These are phyloP conservation scores for Potentilla sterilis DNA, from an alignment of 306 rosid genomes.

Conservation along the genomic window DNA sequence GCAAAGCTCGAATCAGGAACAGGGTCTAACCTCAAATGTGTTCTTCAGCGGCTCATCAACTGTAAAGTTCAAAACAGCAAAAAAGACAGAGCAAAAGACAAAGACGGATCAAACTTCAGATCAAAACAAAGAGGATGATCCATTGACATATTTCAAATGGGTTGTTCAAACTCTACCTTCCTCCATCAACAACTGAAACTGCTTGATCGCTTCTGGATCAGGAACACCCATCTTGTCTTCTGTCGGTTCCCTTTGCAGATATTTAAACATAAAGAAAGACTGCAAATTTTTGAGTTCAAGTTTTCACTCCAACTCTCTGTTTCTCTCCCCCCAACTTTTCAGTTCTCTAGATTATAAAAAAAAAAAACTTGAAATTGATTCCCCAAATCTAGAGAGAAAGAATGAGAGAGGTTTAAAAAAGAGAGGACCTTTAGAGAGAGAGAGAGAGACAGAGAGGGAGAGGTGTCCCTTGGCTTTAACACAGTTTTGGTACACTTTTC, in stretches of 20 bases:
- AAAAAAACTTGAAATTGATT: constrained; percentile 1
- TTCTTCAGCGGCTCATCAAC: constrained; percentile 69
- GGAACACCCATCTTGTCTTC: constrained; percentile 53
- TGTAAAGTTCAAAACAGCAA: constrained; percentile 27
- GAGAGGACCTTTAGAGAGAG: background rate
- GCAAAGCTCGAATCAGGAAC: background rate
- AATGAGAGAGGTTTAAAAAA: constrained; percentile 12
- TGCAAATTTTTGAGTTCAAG: constrained; percentile 17
- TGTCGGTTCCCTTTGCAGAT: constrained; percentile 9
- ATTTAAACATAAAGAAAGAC: constrained; percentile 12
- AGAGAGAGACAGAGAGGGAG: too few relatives aligned
- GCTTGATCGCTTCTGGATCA: constrained; percentile 73
- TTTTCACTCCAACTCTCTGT: constrained; percentile 20
- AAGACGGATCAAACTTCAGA: constrained; percentile 12
- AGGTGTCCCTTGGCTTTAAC: background rate
- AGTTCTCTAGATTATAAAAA: constrained; percentile 24
- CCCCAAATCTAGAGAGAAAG: constrained; percentile 18
- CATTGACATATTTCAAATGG: constrained; percentile 13
- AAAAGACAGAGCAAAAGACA: background rate
- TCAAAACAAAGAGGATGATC: constrained; percentile 27
- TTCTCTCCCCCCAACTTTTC: constrained; percentile 6
- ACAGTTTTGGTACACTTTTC: constrained; percentile 3
- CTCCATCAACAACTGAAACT: constrained; percentile 61
- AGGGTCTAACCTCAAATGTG: constrained; percentile 61
- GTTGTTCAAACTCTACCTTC: constrained; percentile 43